Conservation (phyloP, 176 grass and related monocot genomes). For the Tuctoria greenei region DNA sequence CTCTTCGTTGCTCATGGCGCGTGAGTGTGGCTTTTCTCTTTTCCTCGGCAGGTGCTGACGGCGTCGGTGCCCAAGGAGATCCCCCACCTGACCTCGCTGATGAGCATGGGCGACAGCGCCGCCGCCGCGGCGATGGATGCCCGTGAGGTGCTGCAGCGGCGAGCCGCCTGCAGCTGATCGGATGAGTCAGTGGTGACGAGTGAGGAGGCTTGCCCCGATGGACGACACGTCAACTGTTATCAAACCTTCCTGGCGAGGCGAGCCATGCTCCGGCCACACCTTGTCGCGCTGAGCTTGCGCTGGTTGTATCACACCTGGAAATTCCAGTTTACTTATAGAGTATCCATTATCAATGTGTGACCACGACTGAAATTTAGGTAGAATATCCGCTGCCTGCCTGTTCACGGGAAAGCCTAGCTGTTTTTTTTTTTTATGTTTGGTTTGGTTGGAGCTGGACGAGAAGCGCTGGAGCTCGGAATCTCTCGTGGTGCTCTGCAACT, state of each 20-base stretch:
- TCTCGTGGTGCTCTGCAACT: too few species aligned
- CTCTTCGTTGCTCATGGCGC: background rate
- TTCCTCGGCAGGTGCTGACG: slow-evolving; percentile 33
- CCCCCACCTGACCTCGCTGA: slow-evolving; percentile 59
- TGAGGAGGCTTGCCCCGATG: background rate
- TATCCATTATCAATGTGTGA: too few species aligned
- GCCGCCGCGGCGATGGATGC: slow-evolving; percentile 1
- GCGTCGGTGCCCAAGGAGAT: slow-evolving; percentile 89
- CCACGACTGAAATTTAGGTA: too few species aligned
- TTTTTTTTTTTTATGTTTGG: too few species aligned
- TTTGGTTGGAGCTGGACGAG: too few species aligned
- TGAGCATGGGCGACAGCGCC: slow-evolving; percentile 34
- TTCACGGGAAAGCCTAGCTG: too few species aligned
- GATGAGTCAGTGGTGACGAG: background rate
- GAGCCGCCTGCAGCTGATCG: slow-evolving; percentile 38
- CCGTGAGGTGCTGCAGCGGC: slow-evolving; percentile 17
- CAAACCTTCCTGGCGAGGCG: background rate
- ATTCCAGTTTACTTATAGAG: too few species aligned
- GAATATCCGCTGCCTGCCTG: too few species aligned
- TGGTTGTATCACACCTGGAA: too few species aligned
- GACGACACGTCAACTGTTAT: background rate
- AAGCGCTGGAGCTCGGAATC: too few species aligned
- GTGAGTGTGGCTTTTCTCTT: background rate
- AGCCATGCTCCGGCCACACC: background rate
- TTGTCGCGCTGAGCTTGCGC: background rate